phyloP scores from a whole-genome alignment of 441 rosid species.

The Corymbia citriodora region DNA sequence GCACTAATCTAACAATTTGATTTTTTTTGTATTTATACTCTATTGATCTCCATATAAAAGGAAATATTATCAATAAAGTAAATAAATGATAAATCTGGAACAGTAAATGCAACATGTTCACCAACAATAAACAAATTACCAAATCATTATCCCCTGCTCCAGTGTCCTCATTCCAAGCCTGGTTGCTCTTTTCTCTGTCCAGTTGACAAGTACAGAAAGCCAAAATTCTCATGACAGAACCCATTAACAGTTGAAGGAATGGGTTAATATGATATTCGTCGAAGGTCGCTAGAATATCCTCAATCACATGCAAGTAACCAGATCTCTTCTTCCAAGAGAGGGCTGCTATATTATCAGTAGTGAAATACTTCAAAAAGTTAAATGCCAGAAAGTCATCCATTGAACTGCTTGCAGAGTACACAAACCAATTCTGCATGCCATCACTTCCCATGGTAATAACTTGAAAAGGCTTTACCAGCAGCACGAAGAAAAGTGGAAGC shows the following conservation, averaged over 20 bases:
- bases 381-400: constrained; percentile 37
- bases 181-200: constrained; percentile 29
- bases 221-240: constrained; percentile 76
- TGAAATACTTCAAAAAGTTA: constrained; percentile 48
- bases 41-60: background rate
- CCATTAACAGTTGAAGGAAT: constrained; percentile 78
- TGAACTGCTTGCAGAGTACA: constrained; percentile 35
- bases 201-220: constrained; percentile 44
- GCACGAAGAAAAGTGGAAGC: constrained; percentile 67
- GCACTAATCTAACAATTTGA: background rate
- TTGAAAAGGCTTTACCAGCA: constrained; percentile 76
- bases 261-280: constrained; percentile 71
- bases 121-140: background rate
- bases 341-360: constrained; percentile 44
- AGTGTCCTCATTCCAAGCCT: constrained; percentile 3
- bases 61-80: background rate
- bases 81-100: background rate
- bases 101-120: background rate
- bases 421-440: constrained; percentile 28
- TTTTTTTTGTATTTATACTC: background rate
- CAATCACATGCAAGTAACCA: constrained; percentile 87
- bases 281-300: constrained; percentile 72
- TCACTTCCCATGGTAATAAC: constrained; percentile 39
- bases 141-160: background rate
- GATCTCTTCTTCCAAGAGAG: constrained; percentile 74